phyloP scores from a whole-genome alignment of 2,329 filamentous ascomycete species.

The Talaromyces sp. region DNA sequence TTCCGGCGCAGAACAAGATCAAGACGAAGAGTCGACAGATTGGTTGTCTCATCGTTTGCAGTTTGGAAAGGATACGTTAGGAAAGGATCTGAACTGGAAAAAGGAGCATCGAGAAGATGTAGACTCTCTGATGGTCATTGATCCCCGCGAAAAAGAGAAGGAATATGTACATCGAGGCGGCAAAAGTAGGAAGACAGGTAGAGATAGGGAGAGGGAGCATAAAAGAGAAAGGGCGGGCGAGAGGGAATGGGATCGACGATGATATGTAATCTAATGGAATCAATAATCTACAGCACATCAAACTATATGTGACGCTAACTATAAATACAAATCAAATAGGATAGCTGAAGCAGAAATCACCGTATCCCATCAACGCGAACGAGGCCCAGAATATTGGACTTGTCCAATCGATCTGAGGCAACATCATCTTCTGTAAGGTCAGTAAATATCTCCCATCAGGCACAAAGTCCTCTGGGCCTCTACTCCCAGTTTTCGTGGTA shows the following conservation, averaged over 20 bases:
- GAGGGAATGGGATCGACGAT: conserved; percentile 37
- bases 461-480: conserved; percentile 24
- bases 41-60: conserved; percentile 87
- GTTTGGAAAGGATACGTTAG: conserved; percentile 85
- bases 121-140: conserved; percentile 75
- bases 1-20: conserved; percentile 53
- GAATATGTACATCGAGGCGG: conserved; percentile 60
- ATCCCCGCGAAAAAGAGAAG: conserved; percentile 78
- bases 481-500: neutral
- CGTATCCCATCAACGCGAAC: conserved; percentile 27
- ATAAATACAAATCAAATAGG: neutral
- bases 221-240: conserved; percentile 35
- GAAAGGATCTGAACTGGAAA: conserved; percentile 87
- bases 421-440: conserved; percentile 25
- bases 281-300: neutral
- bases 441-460: conserved; percentile 26
- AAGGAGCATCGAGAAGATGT: conserved; percentile 75
- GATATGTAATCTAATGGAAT: conserved; percentile 11
- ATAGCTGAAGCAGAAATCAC: conserved; percentile 24
- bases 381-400: conserved; percentile 30
- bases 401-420: conserved; percentile 27
- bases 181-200: conserved; percentile 55
- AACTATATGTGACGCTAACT: neutral
- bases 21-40: conserved; percentile 52
- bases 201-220: conserved; percentile 40